Conservation (phyloP, 768 basidiomycete species). For the Gymnopilus dilepis region DNA sequence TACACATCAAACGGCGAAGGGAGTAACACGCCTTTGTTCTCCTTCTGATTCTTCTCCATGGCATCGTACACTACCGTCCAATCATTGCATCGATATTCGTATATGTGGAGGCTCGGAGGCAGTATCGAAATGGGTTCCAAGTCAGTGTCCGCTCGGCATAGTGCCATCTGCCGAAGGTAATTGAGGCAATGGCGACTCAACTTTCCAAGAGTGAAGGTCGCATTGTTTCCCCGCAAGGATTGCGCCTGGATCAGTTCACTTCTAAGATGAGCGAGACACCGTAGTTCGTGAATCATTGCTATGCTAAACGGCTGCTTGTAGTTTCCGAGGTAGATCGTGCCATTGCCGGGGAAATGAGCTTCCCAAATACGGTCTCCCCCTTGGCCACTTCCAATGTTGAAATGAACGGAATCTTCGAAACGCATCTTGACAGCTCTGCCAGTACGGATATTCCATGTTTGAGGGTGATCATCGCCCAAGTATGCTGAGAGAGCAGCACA, state of each 20-base stretch:
- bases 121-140: constrained; percentile 30
- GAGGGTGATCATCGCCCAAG: constrained; percentile 21
- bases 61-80: constrained; percentile 10
- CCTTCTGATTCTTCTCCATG: constrained; percentile 6
- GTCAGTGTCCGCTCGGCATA: constrained; percentile 45
- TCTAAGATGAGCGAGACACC: constrained; percentile 38
- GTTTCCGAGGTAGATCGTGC: constrained; percentile 29
- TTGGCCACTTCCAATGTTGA: constrained; percentile 18
- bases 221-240: no score
- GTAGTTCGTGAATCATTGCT: constrained; percentile 45
- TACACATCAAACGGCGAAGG: no score
- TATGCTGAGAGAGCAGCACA: no score
- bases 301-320: constrained; percentile 37
- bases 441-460: neutral
- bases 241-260: neutral
- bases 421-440: constrained; percentile 12
- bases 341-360: constrained; percentile 26
- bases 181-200: constrained; percentile 40
- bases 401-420: constrained; percentile 11
- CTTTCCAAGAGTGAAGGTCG: neutral
- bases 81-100: constrained; percentile 11
- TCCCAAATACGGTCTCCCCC: no score
- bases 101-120: neutral
- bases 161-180: constrained; percentile 42
- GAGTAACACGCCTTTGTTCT: no score